Base-by-base conservation (phyloP, 2,329 filamentous ascomycete genomes). In the Venturiaceae sp. region DNA sequence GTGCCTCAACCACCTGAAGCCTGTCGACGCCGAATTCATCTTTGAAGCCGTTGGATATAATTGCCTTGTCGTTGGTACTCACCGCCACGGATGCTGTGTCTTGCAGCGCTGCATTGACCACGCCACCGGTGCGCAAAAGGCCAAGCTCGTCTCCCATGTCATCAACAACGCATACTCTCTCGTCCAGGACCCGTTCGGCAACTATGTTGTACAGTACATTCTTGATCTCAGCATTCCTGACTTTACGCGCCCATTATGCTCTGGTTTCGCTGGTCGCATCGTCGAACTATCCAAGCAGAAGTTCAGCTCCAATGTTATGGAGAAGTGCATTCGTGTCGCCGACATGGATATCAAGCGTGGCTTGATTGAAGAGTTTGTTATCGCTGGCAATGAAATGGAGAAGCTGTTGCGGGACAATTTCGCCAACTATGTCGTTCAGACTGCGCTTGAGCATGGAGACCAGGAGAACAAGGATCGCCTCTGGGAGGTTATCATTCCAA, bases 181-280 rank as follows among this genome's bases (percentile, higher is more conserved):
- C 11, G 91, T 99, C 21, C 91, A 96, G 71, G 94, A 99, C 71
- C 92, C 94, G 0, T 99, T 96, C 66, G 94, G 94, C 69, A 99
- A 99, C 74, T 99, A 99, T 64, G 94, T 99, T 55, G 88, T 99
- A 55, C 94, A 99, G 75, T 99, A 99, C 76, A 97, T 99, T 69
- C 84, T 59, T 33, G 58, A 59, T 36, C 71, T 99, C 65, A 94
- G 97, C 69, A 82, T 97, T 58, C 91, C 91, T 64, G 91, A 99
- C 69, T 96, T 96, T 74, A 96, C 92, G 1, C 88, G 94, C 67
- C 92, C 92, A 3, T 80, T 99, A 41, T 94, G 95, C 61, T 77
- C 81, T 57, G 86, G 85, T 67, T 96, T 99, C 77, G 77, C 81
- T 58, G 87, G 87, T 66, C 78, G 89, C 83, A 77, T 87, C 71